Evolutionary conservation across 306 rosid genomes (phyloP), one percentile per base, ranked within the genome.

Genomic region (Oxytropis ochrocephala): DNA sequence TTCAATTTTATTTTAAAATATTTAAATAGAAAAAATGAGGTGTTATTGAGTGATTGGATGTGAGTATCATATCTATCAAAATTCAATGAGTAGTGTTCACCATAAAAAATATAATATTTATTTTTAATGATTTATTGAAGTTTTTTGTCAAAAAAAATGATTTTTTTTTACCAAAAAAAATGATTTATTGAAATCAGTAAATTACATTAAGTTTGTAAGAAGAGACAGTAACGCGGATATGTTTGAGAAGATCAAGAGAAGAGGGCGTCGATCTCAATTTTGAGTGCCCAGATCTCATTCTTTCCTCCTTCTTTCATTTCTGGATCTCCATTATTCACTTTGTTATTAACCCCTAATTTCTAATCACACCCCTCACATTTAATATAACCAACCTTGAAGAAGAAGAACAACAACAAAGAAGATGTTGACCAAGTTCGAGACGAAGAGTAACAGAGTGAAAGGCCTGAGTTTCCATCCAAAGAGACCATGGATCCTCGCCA

Each of bases 401-500:
- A 7, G 44, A 57, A 12, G n/a, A n/a, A n/a, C n/a, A n/a, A n/a
- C n/a, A n/a, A n/a, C n/a, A n/a, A n/a, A n/a, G 17, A 69, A 43
- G 57, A 78, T 93, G 98, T 70, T 93, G 90, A 93, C 98, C 38
- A 93, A 93, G 85, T 93, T 93, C 73, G 98, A 93, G 77, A 93
- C 98, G 11, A 93, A 93, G 90, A 93, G 98, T 74, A 93, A 93
- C 81, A 76, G 97, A 82, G 98, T 93, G 70, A 93, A 93, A 83
- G 98, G 98, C 6, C 80, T 93, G 71, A 90, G 98, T 77, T 90
- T 93, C 85, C 98, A 93, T 74, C 85, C 79, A 2, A 93, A 93
- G 82, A 75, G 98, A 42, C 98, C 98, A 2, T 93, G 98, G 98
- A 85, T 93, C 90, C 89, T 93, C 6, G 96, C 98, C 32, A 93